Conservation (phyloP, 1,139 yeast species). For the Sugiyamaella novakii region DNA sequence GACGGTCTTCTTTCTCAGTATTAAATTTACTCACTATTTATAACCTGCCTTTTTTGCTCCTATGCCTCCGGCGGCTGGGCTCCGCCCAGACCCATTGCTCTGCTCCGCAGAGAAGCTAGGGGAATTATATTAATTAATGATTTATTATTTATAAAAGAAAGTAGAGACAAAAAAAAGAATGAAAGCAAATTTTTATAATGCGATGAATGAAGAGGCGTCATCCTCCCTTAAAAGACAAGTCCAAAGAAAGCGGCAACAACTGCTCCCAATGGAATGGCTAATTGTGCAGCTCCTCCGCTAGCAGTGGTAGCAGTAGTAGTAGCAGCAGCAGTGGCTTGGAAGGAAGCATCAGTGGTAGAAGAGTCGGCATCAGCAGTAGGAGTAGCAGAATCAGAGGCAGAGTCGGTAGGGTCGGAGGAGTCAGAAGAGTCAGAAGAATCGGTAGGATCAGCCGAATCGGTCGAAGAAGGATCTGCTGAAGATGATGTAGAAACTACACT, state of each 20-base stretch:
- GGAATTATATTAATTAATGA: no score
- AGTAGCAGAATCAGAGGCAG: conserved; percentile 22
- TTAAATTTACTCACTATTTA: no score
- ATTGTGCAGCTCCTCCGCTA: conserved; percentile 6
- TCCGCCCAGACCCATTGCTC: conserved; percentile 1
- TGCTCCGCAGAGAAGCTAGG: not conserved
- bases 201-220: no score
- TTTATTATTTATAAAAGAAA: no score
- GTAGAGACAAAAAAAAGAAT: not conserved
- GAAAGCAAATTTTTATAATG: no score
- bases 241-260: conserved; percentile 9
- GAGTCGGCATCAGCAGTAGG: conserved; percentile 4
- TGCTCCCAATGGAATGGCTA: not conserved
- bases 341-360: no score
- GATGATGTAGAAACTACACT: conserved; percentile 31
- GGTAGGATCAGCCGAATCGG: conserved; percentile 21
- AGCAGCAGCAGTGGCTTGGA: not conserved
- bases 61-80: conserved; percentile 1
- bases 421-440: conserved; percentile 16
- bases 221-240: conserved; percentile 3
- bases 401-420: conserved; percentile 24
- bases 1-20: no score
- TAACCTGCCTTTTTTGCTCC: no score
- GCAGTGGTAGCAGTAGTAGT: not conserved
- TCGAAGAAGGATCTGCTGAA: conserved; percentile 16